A percentile compares a stretch with the other conserved stretches of the same genome.
Conservation (phyloP, 768 basidiomycete genomes). For the Pisolithus marmoratus region DNA sequence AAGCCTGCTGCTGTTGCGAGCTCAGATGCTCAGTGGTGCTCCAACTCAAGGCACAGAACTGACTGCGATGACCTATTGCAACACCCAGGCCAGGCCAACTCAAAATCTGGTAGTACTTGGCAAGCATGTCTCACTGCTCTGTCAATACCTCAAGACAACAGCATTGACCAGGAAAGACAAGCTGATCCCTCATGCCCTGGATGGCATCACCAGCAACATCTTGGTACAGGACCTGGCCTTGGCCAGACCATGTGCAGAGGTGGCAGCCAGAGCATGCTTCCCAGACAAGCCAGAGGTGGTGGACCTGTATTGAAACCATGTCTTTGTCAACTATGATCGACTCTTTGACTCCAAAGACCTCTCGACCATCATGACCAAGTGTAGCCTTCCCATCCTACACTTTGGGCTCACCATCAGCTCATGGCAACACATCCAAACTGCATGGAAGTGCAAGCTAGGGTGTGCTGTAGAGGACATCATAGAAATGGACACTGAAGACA, state of each 20-base stretch:
- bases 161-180: conserved; percentile 6
- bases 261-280: background rate
- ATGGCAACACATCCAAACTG: too few relatives aligned
- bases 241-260: conserved; percentile 11
- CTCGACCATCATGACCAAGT: too few relatives aligned
- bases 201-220: conserved; percentile 17
- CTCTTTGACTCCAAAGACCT: too few relatives aligned
- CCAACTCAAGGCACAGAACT: background rate
- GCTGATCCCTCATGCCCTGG: conserved; percentile 23
- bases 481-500: too few relatives aligned
- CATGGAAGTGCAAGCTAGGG: too few relatives aligned
- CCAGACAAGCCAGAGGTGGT: too few relatives aligned
- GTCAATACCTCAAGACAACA: background rate
- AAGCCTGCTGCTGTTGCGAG: background rate
- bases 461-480: too few relatives aligned
- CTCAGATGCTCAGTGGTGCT: background rate
- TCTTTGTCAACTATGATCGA: too few relatives aligned
- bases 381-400: too few relatives aligned
- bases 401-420: too few relatives aligned
- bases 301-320: too few relatives aligned
- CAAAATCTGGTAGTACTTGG: background rate
- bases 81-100: background rate
- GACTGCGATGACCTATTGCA: background rate
- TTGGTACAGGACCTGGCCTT: conserved; percentile 23
- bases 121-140: background rate